These are phyloP conservation scores for Cenchrus americanus DNA, from an alignment of 176 grass and related monocot species.

Conservation along the genomic window DNA sequence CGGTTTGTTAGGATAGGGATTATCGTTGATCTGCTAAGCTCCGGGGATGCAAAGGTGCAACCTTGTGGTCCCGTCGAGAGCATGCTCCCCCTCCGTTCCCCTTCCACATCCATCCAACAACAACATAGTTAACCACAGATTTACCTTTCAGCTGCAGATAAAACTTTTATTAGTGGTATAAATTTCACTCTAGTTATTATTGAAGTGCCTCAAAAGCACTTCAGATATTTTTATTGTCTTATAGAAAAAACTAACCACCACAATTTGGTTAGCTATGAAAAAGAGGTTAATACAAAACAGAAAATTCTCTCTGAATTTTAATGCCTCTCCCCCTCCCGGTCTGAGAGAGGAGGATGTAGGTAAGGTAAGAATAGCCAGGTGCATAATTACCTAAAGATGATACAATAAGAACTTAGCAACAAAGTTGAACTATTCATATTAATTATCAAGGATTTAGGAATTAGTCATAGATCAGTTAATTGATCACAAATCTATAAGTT, in stretches of 20 bases:
- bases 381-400: background rate
- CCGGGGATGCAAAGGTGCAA: too few relatives aligned
- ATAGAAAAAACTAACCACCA: background rate
- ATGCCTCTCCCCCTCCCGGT: background rate
- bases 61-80: too few relatives aligned
- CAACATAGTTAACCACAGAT: background rate
- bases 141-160: background rate
- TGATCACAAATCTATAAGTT: background rate
- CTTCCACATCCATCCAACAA: too few relatives aligned
- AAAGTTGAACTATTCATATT: background rate
- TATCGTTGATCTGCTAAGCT: too few relatives aligned
- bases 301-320: too few relatives aligned
- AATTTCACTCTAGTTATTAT: background rate
- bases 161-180: background rate
- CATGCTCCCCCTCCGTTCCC: too few relatives aligned
- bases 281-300: background rate
- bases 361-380: background rate
- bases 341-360: background rate
- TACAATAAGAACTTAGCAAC: background rate
- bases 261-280: constrained; percentile 7
- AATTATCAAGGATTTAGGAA: background rate
- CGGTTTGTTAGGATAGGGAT: too few relatives aligned
- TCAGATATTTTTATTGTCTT: background rate
- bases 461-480: background rate
- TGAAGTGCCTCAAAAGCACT: too few relatives aligned